Base-by-base conservation (phyloP, 345 rosid genomes). In the Salix brachista region DNA sequence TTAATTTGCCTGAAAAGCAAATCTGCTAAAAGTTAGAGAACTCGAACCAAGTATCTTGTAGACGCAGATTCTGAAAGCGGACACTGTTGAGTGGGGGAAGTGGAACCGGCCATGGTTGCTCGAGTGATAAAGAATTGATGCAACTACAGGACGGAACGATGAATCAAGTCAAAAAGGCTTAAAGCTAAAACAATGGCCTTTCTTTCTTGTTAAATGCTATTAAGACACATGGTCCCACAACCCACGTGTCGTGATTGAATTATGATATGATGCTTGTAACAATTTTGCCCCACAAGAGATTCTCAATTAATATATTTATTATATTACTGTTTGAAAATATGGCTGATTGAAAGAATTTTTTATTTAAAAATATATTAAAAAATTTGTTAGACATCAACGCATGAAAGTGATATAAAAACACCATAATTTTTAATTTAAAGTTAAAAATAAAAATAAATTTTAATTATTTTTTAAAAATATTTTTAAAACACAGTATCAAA, bases 191-290 rank as follows among this genome's bases (percentile, higher is more conserved):
- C 8, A 32, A 8, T 30, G 61, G 56, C 25, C 21, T 26, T 70
- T 21, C n/a, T 8, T 62, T 73, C 41, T 46, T 73, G 19, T 18
- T 44, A 28, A 62, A 67, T 34, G 70, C 28, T 10, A 41, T 41
- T 10, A 74, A 67, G 58, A 48, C 77, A 80, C 48, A 44, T 12
- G 74, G 80, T 16, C 84, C 82, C 82, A 71, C 71, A 71, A 1
- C 79, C 77, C 81, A 75, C 76, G 71, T 75, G 70, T 58, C 28
- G 39, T 48, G 70, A 74, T 82, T 64, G 77, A 78, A 75, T 58
- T 58, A 62, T 71, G 62, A 58, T 30, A 66, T 34, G 30, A 37
- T 54, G 46, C 65, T 25, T 65, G 46, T 26, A 39, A 62, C 21
- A 54, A 62, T 4, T 28, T 75, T 75, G 10, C 71, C 74, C 77